These are phyloP conservation scores for Mycena chlorophos DNA, from an alignment of 768 basidiomycete species.

Conservation along the genomic window DNA sequence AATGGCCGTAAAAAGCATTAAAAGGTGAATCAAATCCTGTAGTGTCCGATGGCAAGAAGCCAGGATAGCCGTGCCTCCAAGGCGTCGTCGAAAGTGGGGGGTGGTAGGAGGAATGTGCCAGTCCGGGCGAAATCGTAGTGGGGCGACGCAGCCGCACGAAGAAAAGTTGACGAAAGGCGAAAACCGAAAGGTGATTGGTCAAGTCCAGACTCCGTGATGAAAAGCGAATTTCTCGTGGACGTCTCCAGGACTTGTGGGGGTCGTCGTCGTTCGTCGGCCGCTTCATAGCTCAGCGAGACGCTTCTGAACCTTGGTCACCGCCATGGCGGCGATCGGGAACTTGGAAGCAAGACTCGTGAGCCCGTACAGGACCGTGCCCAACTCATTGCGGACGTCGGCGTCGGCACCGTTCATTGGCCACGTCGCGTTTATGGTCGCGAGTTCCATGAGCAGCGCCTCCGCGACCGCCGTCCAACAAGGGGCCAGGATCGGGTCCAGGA, in stretches of 20 bases:
- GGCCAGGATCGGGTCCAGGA: slow-evolving; percentile 77
- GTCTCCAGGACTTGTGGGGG: slow-evolving; percentile 20
- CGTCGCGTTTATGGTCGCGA: slow-evolving; percentile 60
- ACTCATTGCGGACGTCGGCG: slow-evolving; percentile 61
- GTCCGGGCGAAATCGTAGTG: slow-evolving; percentile 17
- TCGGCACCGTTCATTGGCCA: slow-evolving; percentile 61
- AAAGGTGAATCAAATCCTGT: slow-evolving; percentile 1
- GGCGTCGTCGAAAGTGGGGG: slow-evolving; percentile 3
- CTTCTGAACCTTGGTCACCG: slow-evolving; percentile 27
- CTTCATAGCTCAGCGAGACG: slow-evolving; percentile 23
- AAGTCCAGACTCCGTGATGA: slow-evolving; percentile 7
- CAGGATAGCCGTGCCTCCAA: slow-evolving; percentile 18
- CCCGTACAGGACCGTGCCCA: slow-evolving; percentile 60
- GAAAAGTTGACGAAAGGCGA: neutral
- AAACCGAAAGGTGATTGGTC: no score
- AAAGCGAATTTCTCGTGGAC: slow-evolving; percentile 16
- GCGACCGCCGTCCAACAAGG: slow-evolving; percentile 73
- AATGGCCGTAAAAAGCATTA: slow-evolving; percentile 4
- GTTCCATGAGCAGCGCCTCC: slow-evolving; percentile 65
- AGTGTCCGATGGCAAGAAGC: slow-evolving; percentile 3
- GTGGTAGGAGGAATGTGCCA: slow-evolving; percentile 18
- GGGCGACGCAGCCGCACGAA: neutral
- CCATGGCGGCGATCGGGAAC: slow-evolving; percentile 51
- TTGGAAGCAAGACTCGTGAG: slow-evolving; percentile 60
- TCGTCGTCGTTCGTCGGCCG: slow-evolving; percentile 1